Percentiles rank a stretch among this genome's conserved stretches.
These are phyloP conservation scores for Ceratocystis albifundus DNA, from an alignment of 2,329 filamentous ascomycete species.

Conservation along the genomic window DNA sequence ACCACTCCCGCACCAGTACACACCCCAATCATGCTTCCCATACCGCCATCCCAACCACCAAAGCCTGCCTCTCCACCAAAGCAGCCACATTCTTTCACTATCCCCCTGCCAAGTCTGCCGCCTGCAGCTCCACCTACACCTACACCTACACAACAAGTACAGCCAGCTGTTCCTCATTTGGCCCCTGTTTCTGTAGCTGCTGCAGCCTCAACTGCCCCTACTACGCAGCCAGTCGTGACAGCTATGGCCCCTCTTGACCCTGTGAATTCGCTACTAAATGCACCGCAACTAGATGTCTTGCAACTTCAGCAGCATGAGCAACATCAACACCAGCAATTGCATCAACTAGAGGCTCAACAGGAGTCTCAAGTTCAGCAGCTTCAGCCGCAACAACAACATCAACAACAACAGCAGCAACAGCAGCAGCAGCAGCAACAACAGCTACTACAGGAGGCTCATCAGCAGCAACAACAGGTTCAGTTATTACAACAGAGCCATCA, in stretches of 20 bases:
- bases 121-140: neutral
- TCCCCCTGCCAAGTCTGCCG: slow-evolving; percentile 18
- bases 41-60: slow-evolving; percentile 10
- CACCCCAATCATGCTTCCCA: neutral
- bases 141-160: neutral
- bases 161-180: neutral
- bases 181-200: slow-evolving; percentile 12
- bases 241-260: slow-evolving; percentile 12
- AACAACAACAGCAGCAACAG: neutral
- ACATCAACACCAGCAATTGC: slow-evolving; percentile 13
- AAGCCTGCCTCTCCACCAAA: slow-evolving; percentile 7
- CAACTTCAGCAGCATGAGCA: slow-evolving; percentile 21
- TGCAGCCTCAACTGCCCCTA: neutral
- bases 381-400: slow-evolving; percentile 17
- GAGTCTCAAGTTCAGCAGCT: slow-evolving; percentile 10
- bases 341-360: slow-evolving; percentile 1
- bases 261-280: slow-evolving; percentile 17
- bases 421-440: slow-evolving; percentile 14
- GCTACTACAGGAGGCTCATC: neutral
- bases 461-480: neutral
- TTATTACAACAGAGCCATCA: slow-evolving; percentile 6
- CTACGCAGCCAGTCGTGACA: neutral
- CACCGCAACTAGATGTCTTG: slow-evolving; percentile 12
- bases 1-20: neutral
- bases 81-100: slow-evolving; percentile 18